Base-by-base conservation (phyloP, 2,329 filamentous ascomycete species). In the Talaromyces sp. region DNA sequence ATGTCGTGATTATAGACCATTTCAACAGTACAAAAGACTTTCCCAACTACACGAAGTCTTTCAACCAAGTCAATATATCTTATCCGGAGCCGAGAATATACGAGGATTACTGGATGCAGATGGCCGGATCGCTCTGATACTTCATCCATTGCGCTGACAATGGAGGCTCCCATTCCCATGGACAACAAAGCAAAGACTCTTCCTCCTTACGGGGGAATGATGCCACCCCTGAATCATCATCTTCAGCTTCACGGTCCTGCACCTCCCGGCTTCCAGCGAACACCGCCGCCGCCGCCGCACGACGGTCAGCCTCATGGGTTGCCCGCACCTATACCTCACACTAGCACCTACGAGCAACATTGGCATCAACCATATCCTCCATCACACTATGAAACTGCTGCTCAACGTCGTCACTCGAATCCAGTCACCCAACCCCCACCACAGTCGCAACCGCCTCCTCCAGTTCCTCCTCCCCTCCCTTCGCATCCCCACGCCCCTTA, bases 351-450 rank as follows among this genome's bases (percentile, higher is more conserved):
- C 46, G 71, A 73, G 25, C 64, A 64, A 45, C 59, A 64, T 55
- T 73, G 70, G 70, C 70, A 69, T 53, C 70, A 67, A 53, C 62
- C 63, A 51, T 71, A 67, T 56, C 62, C 68, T 8, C 63, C 68
- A 3, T 45, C 66, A 9, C 70, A 66, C 53, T 71, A 72, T 17
- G 57, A 52, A n/a, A 66, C 69, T 54, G 60, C 63, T 54, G 69
- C 70, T 31, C 62, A 67, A 33, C 70, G 70, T 41, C 71, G 70
- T 28, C 60, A 65, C 13, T 67, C 71, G 9, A 64, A 62, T 36
- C 62, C 64, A 35, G 61, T 66, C 39, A 25, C 52, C 25, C 53
- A 54, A 11, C 52, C 52, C 1, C 48, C 57, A 11, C 52, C 31
- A 17, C 51, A 43, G 39, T 46, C 41, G 10, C 66, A 67, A 17